Evolutionary conservation across 441 rosid genomes (phyloP).

Genomic region (Omphalea diandra): DNA sequence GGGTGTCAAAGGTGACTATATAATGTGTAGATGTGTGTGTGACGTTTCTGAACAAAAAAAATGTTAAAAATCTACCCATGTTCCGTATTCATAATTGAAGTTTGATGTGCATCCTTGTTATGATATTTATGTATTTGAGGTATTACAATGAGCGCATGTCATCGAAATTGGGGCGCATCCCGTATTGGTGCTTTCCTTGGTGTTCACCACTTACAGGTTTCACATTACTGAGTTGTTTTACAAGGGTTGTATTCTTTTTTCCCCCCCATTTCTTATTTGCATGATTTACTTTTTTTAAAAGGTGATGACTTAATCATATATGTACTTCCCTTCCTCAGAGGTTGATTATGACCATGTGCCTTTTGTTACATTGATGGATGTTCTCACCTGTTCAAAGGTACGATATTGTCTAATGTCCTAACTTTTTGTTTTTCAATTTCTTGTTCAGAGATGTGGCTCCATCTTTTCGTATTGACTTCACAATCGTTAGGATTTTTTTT

Average conservation of each 20-base stretch:
- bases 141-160: conserved; percentile 47
- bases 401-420: not conserved
- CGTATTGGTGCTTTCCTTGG: conserved; percentile 65
- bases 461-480: not conserved
- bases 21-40: too few species aligned
- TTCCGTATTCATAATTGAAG: not conserved
- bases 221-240: conserved; percentile 8
- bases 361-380: conserved; percentile 54
- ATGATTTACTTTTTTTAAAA: conserved; percentile 9
- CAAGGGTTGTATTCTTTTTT: conserved; percentile 4
- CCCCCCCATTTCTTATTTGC: conserved; percentile 14
- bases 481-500: not conserved
- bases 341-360: conserved; percentile 43
- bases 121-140: conserved; percentile 33
- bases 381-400: conserved; percentile 51
- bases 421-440: conserved; percentile 12
- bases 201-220: conserved; percentile 70
- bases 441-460: not conserved
- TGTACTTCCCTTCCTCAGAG: conserved; percentile 39
- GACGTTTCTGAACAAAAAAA: too few species aligned
- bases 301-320: conserved; percentile 4
- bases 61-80: not conserved
- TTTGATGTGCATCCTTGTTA: conserved; percentile 6
- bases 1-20: conserved; percentile 50
- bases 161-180: conserved; percentile 42